These are phyloP conservation scores for Mimosa bimucronata DNA, from an alignment of 306 rosid genomes.

Conservation along the genomic window DNA sequence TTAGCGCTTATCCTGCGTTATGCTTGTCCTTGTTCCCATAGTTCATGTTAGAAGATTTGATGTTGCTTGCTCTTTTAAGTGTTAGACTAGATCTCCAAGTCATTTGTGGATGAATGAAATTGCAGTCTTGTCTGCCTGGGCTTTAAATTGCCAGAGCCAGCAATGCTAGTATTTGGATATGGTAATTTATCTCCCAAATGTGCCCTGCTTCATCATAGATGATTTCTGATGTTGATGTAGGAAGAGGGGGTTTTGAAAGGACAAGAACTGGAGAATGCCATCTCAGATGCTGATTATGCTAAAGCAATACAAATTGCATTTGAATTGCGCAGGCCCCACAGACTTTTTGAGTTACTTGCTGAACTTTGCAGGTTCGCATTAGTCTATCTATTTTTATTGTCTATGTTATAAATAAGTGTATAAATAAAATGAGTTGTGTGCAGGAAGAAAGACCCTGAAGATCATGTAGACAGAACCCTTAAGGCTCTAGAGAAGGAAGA, in stretches of 20 bases:
- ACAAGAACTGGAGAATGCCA: slow-evolving; percentile 94
- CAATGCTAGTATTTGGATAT: background rate
- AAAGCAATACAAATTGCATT: slow-evolving; percentile 90
- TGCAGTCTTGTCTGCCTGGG: background rate
- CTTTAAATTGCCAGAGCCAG: slow-evolving; percentile 18
- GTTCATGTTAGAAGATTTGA: background rate
- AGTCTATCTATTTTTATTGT: background rate
- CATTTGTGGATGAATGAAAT: background rate
- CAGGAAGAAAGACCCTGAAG: slow-evolving; percentile 79
- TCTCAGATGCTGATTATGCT: slow-evolving; percentile 77
- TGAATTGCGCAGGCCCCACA: slow-evolving; percentile 84
- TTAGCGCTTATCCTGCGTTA: background rate
- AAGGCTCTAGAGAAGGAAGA: slow-evolving; percentile 62
- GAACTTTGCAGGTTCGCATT: slow-evolving; percentile 79
- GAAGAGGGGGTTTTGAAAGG: slow-evolving; percentile 88
- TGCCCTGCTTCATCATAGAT: background rate
- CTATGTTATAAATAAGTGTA: slow-evolving; percentile 37
- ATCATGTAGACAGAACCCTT: slow-evolving; percentile 66
- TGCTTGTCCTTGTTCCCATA: background rate
- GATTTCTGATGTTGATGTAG: slow-evolving; percentile 55
- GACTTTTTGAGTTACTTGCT: slow-evolving; percentile 64
- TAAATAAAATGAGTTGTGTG: slow-evolving; percentile 48
- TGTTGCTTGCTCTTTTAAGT: background rate
- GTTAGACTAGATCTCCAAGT: background rate
- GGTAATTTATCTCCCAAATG: background rate